Evolutionary conservation across 2,329 filamentous ascomycete genomes (phyloP).

Genomic region (Cercospora citrullina): DNA sequence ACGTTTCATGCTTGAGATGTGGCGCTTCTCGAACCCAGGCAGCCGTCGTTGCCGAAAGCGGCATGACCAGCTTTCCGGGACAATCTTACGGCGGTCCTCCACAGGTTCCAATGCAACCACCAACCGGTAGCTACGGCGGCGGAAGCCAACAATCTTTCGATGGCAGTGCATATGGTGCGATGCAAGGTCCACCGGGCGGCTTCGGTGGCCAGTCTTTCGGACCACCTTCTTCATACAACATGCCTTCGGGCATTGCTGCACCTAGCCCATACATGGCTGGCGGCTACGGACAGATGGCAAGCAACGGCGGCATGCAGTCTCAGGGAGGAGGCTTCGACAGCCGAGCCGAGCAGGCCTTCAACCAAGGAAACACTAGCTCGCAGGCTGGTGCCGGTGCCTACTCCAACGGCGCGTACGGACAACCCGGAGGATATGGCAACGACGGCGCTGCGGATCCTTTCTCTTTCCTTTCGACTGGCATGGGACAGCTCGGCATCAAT

Average conservation of each 20-base stretch:
- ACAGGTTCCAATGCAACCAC: constrained; percentile 69
- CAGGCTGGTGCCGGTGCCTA: constrained; percentile 59
- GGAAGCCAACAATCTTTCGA: constrained; percentile 15
- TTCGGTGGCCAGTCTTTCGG: constrained; percentile 77
- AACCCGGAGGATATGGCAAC: constrained; percentile 43
- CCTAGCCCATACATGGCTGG: constrained; percentile 82
- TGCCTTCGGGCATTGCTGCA: constrained; percentile 81
- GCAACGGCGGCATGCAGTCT: constrained; percentile 74
- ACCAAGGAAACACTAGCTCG: constrained; percentile 69
- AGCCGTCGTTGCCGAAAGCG: constrained; percentile 87
- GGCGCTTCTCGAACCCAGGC: constrained; percentile 92
- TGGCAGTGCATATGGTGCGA: constrained; percentile 44
- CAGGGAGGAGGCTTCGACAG: constrained; percentile 77
- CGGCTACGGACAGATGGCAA: constrained; percentile 58
- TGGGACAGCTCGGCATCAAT: constrained; percentile 70
- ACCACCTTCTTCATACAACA: constrained; percentile 82
- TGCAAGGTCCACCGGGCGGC: constrained; percentile 55
- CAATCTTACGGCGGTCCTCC: constrained; percentile 65
- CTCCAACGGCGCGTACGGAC: constrained; percentile 62
- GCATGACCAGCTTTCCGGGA: constrained; percentile 55
- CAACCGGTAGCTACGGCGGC: constrained; percentile 72
- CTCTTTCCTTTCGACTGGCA: constrained; percentile 73
- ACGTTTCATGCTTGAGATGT: constrained; percentile 94
- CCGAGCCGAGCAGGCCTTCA: constrained; percentile 92
- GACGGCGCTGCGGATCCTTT: constrained; percentile 72